Conservation (phyloP, 208 protist genomes). For the Trypanosoma lewisi region DNA sequence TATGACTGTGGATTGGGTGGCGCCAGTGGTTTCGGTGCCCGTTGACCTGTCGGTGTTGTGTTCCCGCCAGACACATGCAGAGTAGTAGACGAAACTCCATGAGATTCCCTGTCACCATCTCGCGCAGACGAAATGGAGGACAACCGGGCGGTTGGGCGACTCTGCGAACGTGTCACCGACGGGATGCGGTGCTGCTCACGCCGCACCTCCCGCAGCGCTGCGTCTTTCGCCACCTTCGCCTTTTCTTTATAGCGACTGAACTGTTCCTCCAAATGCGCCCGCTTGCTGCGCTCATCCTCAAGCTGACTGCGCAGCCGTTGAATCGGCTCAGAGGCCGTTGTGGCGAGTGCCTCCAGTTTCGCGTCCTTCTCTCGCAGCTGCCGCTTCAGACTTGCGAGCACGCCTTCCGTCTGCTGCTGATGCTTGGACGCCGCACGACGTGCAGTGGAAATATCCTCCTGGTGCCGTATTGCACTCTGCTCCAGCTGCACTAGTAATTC, state of each 20-base stretch:
- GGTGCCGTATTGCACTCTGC: constrained; percentile 39
- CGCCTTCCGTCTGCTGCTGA: constrained; percentile 52
- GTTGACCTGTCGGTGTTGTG: constrained; percentile 8
- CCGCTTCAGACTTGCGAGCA: constrained; percentile 68
- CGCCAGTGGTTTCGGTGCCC: neutral
- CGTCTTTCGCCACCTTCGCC: constrained; percentile 85
- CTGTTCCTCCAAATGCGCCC: constrained; percentile 72
- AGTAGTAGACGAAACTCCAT: neutral
- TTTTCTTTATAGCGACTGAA: constrained; percentile 57
- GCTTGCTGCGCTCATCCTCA: constrained; percentile 76
- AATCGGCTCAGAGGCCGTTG: constrained; percentile 53
- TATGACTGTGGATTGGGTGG: neutral
- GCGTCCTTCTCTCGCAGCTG: constrained; percentile 81
- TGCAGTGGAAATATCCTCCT: constrained; percentile 42
- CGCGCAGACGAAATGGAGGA: neutral
- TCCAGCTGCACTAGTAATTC: constrained; percentile 43
- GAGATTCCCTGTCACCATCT: neutral
- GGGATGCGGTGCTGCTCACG: constrained; percentile 65
- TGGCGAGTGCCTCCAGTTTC: constrained; percentile 67
- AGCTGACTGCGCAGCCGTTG: constrained; percentile 79
- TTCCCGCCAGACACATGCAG: neutral
- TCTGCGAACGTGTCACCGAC: constrained; percentile 14
- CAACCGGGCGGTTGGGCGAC: neutral
- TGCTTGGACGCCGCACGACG: constrained; percentile 43
- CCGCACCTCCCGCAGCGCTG: constrained; percentile 63